Percentiles rank a stretch among this genome's conserved stretches.
phyloP scores from a whole-genome alignment of 2,329 filamentous ascomycete genomes.

The Dactylellina haptotyla region DNA sequence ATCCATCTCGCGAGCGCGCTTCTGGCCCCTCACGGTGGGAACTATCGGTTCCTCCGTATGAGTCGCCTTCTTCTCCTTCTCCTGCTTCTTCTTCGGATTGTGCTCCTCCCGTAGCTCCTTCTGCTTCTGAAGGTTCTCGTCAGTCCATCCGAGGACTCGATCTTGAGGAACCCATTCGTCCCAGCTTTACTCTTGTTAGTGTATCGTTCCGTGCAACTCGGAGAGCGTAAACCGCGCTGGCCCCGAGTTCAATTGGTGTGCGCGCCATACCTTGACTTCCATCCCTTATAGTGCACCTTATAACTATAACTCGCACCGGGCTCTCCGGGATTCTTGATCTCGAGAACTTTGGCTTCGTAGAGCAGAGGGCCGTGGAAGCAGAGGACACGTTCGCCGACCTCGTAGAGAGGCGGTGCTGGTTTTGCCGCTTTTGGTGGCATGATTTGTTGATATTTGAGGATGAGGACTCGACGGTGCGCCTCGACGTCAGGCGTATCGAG shows the following conservation, averaged over 20 bases:
- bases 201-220: neutral
- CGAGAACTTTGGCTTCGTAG: conserved; percentile 95
- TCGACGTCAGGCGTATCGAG: too few relatives aligned
- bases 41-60: conserved; percentile 56
- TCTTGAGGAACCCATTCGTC: conserved; percentile 98
- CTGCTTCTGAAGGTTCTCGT: conserved; percentile 73
- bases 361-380: conserved; percentile 98
- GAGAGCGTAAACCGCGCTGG: neutral
- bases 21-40: conserved; percentile 69
- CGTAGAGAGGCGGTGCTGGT: conserved; percentile 66
- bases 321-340: conserved; percentile 71
- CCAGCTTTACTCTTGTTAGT: conserved; percentile 70
- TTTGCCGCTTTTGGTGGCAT: conserved; percentile 62
- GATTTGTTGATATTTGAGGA: neutral
- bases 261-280: conserved; percentile 80
- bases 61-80: conserved; percentile 58
- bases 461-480: neutral
- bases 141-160: conserved; percentile 90
- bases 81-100: conserved; percentile 59
- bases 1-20: conserved; percentile 81
- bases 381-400: conserved; percentile 87
- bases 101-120: conserved; percentile 72
- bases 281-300: conserved; percentile 97
- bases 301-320: conserved; percentile 71
- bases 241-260: neutral